Conservation (phyloP, 768 basidiomycete species). For the Suillus spraguei region DNA sequence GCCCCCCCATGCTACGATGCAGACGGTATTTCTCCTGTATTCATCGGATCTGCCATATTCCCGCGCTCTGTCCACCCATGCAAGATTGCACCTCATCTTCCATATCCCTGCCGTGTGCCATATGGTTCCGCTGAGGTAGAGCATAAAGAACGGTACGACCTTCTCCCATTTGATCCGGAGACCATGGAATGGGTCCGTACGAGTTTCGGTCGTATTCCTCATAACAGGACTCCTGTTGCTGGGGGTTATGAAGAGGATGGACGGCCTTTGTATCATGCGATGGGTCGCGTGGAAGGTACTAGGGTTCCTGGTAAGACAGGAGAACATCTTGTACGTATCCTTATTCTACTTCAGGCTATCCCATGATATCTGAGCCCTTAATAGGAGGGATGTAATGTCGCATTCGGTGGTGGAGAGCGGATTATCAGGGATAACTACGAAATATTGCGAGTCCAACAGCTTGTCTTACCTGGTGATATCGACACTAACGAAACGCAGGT, state of each 20-base stretch:
- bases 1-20: constrained; percentile 56
- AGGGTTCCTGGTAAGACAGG: constrained; percentile 77
- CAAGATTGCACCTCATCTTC: constrained; percentile 71
- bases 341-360: background rate
- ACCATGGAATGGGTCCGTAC: constrained; percentile 79
- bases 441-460: constrained; percentile 39
- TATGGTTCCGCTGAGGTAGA: constrained; percentile 62
- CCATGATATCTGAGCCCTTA: background rate
- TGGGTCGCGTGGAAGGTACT: constrained; percentile 51
- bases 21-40: constrained; percentile 61
- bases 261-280: constrained; percentile 66
- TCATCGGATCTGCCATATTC: constrained; percentile 74
- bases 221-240: constrained; percentile 59
- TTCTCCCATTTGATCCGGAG: constrained; percentile 66
- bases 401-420: constrained; percentile 42
- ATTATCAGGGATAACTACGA: constrained; percentile 42
- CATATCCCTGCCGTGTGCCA: constrained; percentile 54
- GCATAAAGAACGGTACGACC: constrained; percentile 71
- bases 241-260: constrained; percentile 79
- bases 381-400: constrained; percentile 45
- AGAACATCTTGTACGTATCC: constrained; percentile 59
- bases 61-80: constrained; percentile 74
- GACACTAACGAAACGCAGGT: constrained; percentile 25
- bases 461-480: background rate
- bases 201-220: constrained; percentile 59